Base-by-base conservation (phyloP, 306 rosid species). In the Heteromeles arbutifolia region DNA sequence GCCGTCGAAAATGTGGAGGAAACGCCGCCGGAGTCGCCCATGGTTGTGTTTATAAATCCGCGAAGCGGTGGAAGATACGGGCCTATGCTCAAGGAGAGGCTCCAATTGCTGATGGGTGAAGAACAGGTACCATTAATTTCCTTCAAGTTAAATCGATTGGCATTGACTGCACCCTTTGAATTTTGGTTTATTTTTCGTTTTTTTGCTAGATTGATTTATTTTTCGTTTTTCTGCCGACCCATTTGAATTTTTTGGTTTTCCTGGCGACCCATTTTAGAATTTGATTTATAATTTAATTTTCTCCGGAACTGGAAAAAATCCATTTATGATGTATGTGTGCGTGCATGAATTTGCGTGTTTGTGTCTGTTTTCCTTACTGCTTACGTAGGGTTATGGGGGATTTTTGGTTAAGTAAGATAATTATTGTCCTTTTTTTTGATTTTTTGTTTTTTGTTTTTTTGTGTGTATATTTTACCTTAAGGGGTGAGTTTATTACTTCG, bases 1-100 rank as follows among this genome's bases (percentile, higher is more conserved):
- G 74, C 53, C 15, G 88, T 59, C 1, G 88, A 64, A 1, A 83
- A 53, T 17, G 73, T 54, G 6, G 70, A 44, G 13, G 50, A 81
- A 19, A 83, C 87, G 6, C 26, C 88, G 43, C 94, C 98, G 13
- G 79, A 79, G 31, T 69, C 79, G 45, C 98, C 98, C 14, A 85
- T 90, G 89, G 97, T 96, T 1, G 97, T 90, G 41, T 96, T 96
- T 72, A 96, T 96, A 69, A 92, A 96, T 32, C 52, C 91, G 4
- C 79, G 59, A 54, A 96, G 98, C 82, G 99, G 99, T 18, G 98
- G 98, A 12, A 89, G 99, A 43, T 92, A 88, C 56, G 98, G 98
- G 4, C 96, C 90, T 5, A 82, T 80, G 76, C 98, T 96, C 52
- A 96, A 92, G 86, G 91, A 86, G 68, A 77, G 98, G 67, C 89